Evolutionary conservation across 2,329 filamentous ascomycete genomes (phyloP).

Genomic region (Neocucurbitaria cava): DNA sequence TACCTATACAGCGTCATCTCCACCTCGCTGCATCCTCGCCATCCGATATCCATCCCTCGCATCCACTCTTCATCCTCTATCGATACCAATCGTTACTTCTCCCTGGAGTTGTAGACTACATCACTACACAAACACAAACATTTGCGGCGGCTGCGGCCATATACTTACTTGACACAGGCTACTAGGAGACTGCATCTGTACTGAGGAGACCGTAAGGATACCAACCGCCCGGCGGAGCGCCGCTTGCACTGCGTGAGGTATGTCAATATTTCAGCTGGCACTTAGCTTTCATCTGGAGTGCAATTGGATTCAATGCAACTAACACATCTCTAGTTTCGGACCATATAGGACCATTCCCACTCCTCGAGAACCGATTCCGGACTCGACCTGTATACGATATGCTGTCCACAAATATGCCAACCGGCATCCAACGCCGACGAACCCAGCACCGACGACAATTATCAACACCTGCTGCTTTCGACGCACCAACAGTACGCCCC

Average conservation of each 20-base stretch:
- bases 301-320: slow-evolving; percentile 19
- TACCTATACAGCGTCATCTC: slow-evolving; percentile 38
- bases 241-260: slow-evolving; percentile 87
- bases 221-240: slow-evolving; percentile 73
- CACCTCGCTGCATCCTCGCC: slow-evolving; percentile 30
- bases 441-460: slow-evolving; percentile 85
- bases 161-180: slow-evolving; percentile 48
- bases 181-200: slow-evolving; percentile 50
- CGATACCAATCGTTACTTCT: slow-evolving; percentile 21
- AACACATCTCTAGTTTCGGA: slow-evolving; percentile 48
- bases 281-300: not conserved
- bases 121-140: slow-evolving; percentile 12
- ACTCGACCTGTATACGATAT: slow-evolving; percentile 75
- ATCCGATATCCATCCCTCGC: slow-evolving; percentile 30
- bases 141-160: slow-evolving; percentile 39
- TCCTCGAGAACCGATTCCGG: slow-evolving; percentile 61
- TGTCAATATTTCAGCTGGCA: slow-evolving; percentile 22
- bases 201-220: slow-evolving; percentile 55
- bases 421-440: slow-evolving; percentile 75
- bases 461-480: slow-evolving; percentile 81
- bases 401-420: slow-evolving; percentile 75
- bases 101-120: slow-evolving; percentile 14
- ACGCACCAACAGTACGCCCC: slow-evolving; percentile 73
- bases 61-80: slow-evolving; percentile 29
- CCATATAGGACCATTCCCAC: slow-evolving; percentile 42